Base-by-base conservation (phyloP, 495 filamentous ascomycete species). In the Penicillium verhagenii region DNA sequence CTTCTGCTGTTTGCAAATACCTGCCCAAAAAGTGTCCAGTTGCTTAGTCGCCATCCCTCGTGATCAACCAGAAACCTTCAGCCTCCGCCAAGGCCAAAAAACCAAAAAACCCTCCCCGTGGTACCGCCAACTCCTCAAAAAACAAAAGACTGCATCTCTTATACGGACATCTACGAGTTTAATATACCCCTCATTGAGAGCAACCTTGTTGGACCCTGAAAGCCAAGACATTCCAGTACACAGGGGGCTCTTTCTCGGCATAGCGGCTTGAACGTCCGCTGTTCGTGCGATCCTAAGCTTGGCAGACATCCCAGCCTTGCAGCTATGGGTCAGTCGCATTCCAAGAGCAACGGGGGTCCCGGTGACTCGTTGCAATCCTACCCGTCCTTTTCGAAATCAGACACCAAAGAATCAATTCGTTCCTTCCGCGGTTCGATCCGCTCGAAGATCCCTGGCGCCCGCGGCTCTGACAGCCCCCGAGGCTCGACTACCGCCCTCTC, bases 351-450 rank as follows among this genome's bases (percentile, higher is more conserved):
- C 63, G 83, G 75, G 57, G 75, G 76, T 64, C 72, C 71, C 57
- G 70, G 74, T 54, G 82, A 86, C 58, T 67, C 75, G 54, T 72
- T 93, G 50, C 86, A 88, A 69, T 87, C 88, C 23, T 94, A 91
- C 72, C 90, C 93, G 31, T 96, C 94, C 20, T 92, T 98, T 71
- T 88, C 87, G 68, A 90, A 89, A 66, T 89, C 93, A 20, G 94
- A 98, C 70, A 98, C 94, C 35, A 92, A 92, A 71, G 95, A 96
- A 59, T 97, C 94, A 9, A 79, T 89, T 19, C 87, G 93, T 45
- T 97, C 94, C 1, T 82, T 97, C 63, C 80, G 85, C 45, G 86
- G 80, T 33, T 84, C 84, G 1, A 81, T 91, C 57, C 76, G 82
- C 37, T 88, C 84, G n/a, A 91, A 94, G 80, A 86, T 93, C 64